Conservation (phyloP, 345 rosid genomes). For the Hevea brasiliensis region DNA sequence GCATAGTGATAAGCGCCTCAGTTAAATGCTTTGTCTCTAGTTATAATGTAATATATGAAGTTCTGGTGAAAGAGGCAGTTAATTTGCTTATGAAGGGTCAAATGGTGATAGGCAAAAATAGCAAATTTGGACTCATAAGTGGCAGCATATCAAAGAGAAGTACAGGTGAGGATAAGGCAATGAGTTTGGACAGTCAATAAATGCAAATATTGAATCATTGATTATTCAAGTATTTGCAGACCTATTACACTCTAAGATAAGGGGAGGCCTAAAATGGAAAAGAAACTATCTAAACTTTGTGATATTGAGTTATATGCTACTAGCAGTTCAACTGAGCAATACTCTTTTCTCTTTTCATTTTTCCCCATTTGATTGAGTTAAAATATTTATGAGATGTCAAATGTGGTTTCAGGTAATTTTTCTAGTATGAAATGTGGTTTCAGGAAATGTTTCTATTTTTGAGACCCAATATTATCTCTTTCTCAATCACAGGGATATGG, state of each 20-base stretch:
- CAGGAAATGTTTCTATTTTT: background rate
- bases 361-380: background rate
- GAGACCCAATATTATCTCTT: background rate
- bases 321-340: background rate
- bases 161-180: background rate
- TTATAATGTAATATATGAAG: background rate
- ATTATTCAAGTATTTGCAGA: background rate
- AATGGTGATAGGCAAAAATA: background rate
- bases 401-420: too few species aligned
- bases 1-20: background rate
- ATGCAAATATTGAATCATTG: background rate
- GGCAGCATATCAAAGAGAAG: background rate
- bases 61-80: background rate
- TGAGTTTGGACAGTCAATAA: background rate
- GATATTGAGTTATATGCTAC: background rate
- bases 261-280: background rate
- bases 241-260: background rate
- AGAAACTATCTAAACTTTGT: background rate
- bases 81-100: background rate
- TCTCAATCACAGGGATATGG: slow-evolving; percentile 26
- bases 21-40: background rate
- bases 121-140: background rate
- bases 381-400: background rate
- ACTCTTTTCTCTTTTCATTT: background rate
- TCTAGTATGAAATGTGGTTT: background rate